Base-by-base conservation (phyloP, 495 filamentous ascomycete genomes). In the Monascus purpureus region DNA sequence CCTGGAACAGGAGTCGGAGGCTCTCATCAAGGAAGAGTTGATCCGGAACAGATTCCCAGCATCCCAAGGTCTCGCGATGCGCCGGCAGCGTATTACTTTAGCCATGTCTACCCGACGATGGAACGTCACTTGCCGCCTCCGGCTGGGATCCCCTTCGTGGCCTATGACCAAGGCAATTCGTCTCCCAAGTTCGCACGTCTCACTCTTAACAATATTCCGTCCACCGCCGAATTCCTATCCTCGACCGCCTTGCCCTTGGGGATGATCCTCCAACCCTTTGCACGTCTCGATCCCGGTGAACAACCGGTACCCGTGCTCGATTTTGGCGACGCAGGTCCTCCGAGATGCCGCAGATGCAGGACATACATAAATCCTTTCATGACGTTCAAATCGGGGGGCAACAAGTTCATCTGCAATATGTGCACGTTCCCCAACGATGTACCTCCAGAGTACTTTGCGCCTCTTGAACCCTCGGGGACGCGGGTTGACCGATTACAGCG, bases 291-390 rank as follows among this genome's bases (percentile, higher is more conserved):
- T 47, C 66, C 81, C 2, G 90, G 88, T 24, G 90, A 97, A 55
- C 67, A 79, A 41, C 71, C 82, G 3, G 81, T 96, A 32, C 90
- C 90, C 1, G 80, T 96, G 2, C 65, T 99, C 22, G 90, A 96
- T 62, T 99, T 95, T 60, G 90, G 90, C 25, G 87, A 95, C 32
- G 57, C 62, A 25, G 90, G 90, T 1, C 90, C 90, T 23, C 90
- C 92, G 8, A 73, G 90, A 45, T 99, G 90, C 58, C 74, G 85
- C 47, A 70, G 90, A 58, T 99, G 90, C 59, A 65, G 90, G 46
- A 80, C 90, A 9, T 99, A 99, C 53, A 93, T 99, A 56, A 99
- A 99, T 47, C 90, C 90, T 8, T 99, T 96, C 53, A 95, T 96
- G 90, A 80, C 80, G 35, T 99, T 99, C 65, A 70, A 77, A 29